A percentile compares a stretch with the other conserved stretches of the same genome.
Conservation (phyloP, 768 basidiomycete species). For the Mycena epipterygia region DNA sequence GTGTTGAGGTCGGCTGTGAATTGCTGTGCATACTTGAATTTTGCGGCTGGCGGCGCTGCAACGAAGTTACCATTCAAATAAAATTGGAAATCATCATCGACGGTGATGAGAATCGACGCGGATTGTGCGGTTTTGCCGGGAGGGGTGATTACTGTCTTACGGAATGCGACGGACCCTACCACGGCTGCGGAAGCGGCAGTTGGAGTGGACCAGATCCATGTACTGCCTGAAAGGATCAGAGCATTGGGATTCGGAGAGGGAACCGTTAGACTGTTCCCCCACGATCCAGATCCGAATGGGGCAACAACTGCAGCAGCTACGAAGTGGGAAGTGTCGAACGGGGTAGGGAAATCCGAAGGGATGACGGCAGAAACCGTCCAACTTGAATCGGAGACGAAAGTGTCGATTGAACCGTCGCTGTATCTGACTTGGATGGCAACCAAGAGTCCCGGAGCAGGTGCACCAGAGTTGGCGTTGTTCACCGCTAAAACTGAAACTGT, state of each 20-base stretch:
- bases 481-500: slow-evolving; percentile 7
- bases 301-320: slow-evolving; percentile 1
- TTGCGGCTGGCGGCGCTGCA: not conserved
- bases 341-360: slow-evolving; percentile 20
- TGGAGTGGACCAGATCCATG: slow-evolving; percentile 22
- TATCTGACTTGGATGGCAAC: slow-evolving; percentile 12
- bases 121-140: slow-evolving; percentile 10
- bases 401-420: not conserved
- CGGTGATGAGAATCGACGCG: slow-evolving; percentile 2
- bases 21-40: slow-evolving; percentile 6
- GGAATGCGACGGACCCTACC: slow-evolving; percentile 11
- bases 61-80: slow-evolving; percentile 21
- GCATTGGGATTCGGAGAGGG: not conserved
- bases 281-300: slow-evolving; percentile 19
- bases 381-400: slow-evolving; percentile 11
- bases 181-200: not conserved
- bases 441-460: slow-evolving; percentile 17
- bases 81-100: slow-evolving; percentile 12
- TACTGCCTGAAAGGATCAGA: not conserved
- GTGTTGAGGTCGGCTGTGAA: slow-evolving; percentile 4
- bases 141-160: slow-evolving; percentile 5
- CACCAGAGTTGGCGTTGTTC: not conserved
- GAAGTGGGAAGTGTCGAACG: not conserved
- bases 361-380: slow-evolving; percentile 7
- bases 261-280: not conserved